Evolutionary conservation across 169 alveolate genomes (phyloP).

Genomic region (Ichthyophthirius multifiliis): DNA sequence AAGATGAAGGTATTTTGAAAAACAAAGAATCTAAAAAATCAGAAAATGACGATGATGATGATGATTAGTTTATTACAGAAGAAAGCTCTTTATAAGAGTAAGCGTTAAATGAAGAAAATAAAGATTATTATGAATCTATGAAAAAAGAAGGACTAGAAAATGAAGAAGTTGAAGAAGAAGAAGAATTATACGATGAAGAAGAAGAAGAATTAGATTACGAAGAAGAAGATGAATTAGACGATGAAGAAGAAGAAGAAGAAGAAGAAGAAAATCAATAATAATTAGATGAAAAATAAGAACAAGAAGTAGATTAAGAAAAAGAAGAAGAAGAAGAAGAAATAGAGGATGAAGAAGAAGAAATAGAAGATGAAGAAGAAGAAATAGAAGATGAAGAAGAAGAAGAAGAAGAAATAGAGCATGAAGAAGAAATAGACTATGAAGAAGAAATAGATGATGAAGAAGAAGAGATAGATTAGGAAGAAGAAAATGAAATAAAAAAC

Average conservation of each 20-base stretch:
- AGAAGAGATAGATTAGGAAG: background rate
- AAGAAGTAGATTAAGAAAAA: background rate
- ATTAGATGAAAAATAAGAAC: background rate
- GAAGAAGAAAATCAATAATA: background rate
- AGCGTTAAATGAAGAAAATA: background rate
- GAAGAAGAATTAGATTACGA: background rate
- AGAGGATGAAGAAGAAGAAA: background rate
- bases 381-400: conserved; percentile 30
- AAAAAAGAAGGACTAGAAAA: background rate
- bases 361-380: conserved; percentile 17
- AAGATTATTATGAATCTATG: conserved; percentile 1
- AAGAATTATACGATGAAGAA: background rate
- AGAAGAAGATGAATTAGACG: background rate
- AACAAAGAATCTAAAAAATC: background rate
- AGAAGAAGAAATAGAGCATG: conserved; percentile 27
- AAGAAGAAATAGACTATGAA: background rate
- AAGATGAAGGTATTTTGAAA: background rate
- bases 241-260: background rate
- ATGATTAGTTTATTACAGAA: background rate
- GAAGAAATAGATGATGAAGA: background rate
- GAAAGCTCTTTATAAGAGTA: too few relatives aligned
- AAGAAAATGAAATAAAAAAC: background rate
- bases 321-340: background rate
- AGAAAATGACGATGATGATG: background rate
- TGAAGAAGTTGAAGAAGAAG: conserved; percentile 13